Percentiles rank a stretch among this genome's conserved stretches.
Conservation (phyloP, 2,329 filamentous ascomycete species). For the Venturia oleaginea region DNA sequence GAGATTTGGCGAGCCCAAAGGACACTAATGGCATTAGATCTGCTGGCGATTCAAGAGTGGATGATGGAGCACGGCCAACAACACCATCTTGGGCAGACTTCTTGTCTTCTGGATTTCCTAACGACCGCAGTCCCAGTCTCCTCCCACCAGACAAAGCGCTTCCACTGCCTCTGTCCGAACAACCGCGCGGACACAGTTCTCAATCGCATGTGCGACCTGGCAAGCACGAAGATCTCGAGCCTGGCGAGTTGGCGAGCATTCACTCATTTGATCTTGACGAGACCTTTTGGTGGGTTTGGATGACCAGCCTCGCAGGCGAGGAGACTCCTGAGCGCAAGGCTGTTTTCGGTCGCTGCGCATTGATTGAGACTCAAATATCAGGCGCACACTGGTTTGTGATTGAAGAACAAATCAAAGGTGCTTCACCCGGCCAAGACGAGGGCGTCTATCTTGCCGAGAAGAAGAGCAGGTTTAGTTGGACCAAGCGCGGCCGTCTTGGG, state of each 20-base stretch:
- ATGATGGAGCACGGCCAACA: conserved; percentile 68
- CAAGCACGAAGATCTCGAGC: conserved; percentile 67
- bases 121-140: conserved; percentile 59
- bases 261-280: conserved; percentile 79
- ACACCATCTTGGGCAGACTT: conserved; percentile 99
- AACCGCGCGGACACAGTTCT: conserved; percentile 66
- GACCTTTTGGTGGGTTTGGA: conserved; percentile 99
- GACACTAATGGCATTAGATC: conserved; percentile 64
- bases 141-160: conserved; percentile 88
- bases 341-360: conserved; percentile 85
- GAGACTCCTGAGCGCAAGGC: conserved; percentile 80
- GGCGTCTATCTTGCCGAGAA: conserved; percentile 92
- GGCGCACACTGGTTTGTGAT: conserved; percentile 85
- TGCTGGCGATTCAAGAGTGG: conserved; percentile 57
- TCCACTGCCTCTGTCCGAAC: conserved; percentile 61
- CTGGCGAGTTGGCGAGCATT: conserved; percentile 91
- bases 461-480: conserved; percentile 84
- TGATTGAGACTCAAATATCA: conserved; percentile 78
- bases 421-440: conserved; percentile 71
- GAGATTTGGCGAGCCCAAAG: conserved; percentile 45
- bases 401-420: conserved; percentile 93
- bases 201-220: conserved; percentile 62
- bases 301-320: conserved; percentile 86
- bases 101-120: conserved; percentile 82
- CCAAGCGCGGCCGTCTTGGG: conserved; percentile 58